phyloP scores from a whole-genome alignment of 2,329 filamentous ascomycete species.

The Trichophyton rubrum region DNA sequence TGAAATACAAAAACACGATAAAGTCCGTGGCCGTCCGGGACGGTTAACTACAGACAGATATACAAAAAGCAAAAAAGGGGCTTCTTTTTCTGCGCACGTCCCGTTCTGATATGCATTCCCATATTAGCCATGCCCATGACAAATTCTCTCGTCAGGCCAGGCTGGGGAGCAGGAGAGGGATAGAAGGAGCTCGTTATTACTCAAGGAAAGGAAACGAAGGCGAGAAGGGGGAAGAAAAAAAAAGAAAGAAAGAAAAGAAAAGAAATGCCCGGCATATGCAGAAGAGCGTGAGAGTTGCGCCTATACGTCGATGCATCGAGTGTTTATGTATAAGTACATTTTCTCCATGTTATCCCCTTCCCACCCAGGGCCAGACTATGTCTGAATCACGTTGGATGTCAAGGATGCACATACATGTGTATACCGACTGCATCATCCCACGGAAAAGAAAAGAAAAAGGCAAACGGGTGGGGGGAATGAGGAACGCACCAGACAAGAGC shows the following conservation, averaged over 20 bases:
- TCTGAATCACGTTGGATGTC: conserved; percentile 1
- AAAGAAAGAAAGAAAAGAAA: neutral
- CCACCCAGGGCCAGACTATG: neutral
- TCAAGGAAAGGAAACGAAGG: neutral
- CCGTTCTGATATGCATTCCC: neutral
- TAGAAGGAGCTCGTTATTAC: too few species aligned
- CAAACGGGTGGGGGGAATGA: neutral
- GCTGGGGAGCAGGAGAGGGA: neutral
- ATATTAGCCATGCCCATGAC: neutral
- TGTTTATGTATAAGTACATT: neutral
- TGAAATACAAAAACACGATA: neutral
- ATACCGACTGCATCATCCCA: neutral
- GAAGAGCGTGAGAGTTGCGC: neutral
- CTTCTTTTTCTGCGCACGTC: neutral
- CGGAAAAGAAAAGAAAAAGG: neutral
- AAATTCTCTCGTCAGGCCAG: neutral
- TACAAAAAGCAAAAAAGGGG: neutral
- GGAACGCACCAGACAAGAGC: too few species aligned
- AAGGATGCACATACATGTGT: neutral
- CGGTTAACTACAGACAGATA: neutral
- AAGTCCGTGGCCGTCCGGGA: neutral
- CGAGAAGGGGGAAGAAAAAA: neutral
- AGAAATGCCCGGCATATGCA: neutral
- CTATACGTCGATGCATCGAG: neutral
- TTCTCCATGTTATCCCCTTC: neutral